Percentiles rank a stretch among this genome's conserved stretches.
phyloP scores from a whole-genome alignment of 1,139 yeast species.

The Scheffersomyces cryptocercus region DNA sequence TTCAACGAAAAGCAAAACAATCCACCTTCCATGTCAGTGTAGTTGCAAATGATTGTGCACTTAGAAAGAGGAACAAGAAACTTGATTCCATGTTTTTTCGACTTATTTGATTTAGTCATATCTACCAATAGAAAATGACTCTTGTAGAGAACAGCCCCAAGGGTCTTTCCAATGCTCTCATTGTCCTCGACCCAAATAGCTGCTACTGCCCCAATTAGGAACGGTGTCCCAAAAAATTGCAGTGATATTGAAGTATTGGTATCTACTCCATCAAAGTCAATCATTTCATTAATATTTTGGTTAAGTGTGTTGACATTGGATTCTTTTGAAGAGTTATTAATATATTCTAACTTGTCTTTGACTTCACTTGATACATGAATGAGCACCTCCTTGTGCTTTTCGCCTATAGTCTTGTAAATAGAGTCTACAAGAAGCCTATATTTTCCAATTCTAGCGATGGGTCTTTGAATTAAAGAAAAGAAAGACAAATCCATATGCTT shows the following conservation, averaged over 20 bases:
- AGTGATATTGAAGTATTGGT: conserved; percentile 20
- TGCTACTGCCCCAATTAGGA: conserved; percentile 40
- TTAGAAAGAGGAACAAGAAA: conserved; percentile 52
- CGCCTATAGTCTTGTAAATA: conserved; percentile 22
- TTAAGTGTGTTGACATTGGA: conserved; percentile 13
- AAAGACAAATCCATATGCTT: conserved; percentile 46
- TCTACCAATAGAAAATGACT: conserved; percentile 44
- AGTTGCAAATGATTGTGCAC: conserved; percentile 23
- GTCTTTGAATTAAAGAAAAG: conserved; percentile 53
- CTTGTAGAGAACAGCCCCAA: conserved; percentile 51
- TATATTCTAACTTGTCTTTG: conserved; percentile 22
- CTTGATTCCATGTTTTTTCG: conserved; percentile 26
- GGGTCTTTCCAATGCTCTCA: conserved; percentile 16
- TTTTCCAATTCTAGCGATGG: conserved; percentile 52
- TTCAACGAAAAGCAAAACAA: conserved; percentile 30
- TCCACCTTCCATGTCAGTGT: conserved; percentile 35
- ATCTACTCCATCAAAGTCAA: conserved; percentile 10
- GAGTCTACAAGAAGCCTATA: conserved; percentile 52
- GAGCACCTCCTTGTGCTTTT: conserved; percentile 3
- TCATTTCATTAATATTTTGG: conserved; percentile 8
- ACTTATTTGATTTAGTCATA: conserved; percentile 15
- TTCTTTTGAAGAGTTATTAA: conserved; percentile 26
- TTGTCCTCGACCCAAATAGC: conserved; percentile 37
- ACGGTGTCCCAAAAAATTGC: conserved; percentile 42
- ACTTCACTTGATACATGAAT: conserved; percentile 11